Base-by-base conservation (phyloP, 2,329 filamentous ascomycete genomes). In the Orbilia blumenaviensis region DNA sequence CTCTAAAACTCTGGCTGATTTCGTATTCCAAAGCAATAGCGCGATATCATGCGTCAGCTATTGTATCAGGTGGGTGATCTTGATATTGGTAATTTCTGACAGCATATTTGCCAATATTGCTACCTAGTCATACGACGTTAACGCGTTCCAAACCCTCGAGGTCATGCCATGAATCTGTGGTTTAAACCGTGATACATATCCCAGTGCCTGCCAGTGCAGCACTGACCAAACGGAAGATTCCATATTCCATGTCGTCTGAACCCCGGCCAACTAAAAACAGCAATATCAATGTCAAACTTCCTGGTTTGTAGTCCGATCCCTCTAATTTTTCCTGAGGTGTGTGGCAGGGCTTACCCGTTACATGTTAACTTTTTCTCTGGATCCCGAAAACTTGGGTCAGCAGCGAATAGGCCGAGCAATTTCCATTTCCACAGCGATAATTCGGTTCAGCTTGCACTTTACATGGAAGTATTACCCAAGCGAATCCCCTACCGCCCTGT, bases 321-420 rank as follows among this genome's bases (percentile, higher is more conserved):
- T 21, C 18, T 25, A 27, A 25, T 38, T 61, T 58, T 29, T 27
- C 48, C 41, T 56, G 52, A 56, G 52, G 54, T 54, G 46, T 44
- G 54, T 14, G 50, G 38, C 42, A 74, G 54, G 69, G 69, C 62
- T 67, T 50, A 74, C 50, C 62, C 69, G 42, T 62, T 56, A 38
- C 52, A 62, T 69, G 38, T 52, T 61, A 41, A 54, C 38, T 16
- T 29, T 25, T 27, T 61, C n/a, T 48, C 44, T 36, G 36, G 71
- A 48, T 58, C 63, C 71, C 71, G 71, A 62, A 48, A 64, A 67
- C 61, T 54, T 75, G 71, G 71, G 52, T 75, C 71, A 56, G 46
- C 56, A 48, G 44, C 61, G 56, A 44, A 21, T n/a, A 62, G n/a
- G 52, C 48, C 18, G 62, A 63, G 46, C 27, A 41, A 48, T 68